A percentile compares a stretch with the other conserved stretches of the same genome.
These are phyloP conservation scores for Zoysia japonica DNA, from an alignment of 176 grass and related monocot genomes.

Conservation along the genomic window DNA sequence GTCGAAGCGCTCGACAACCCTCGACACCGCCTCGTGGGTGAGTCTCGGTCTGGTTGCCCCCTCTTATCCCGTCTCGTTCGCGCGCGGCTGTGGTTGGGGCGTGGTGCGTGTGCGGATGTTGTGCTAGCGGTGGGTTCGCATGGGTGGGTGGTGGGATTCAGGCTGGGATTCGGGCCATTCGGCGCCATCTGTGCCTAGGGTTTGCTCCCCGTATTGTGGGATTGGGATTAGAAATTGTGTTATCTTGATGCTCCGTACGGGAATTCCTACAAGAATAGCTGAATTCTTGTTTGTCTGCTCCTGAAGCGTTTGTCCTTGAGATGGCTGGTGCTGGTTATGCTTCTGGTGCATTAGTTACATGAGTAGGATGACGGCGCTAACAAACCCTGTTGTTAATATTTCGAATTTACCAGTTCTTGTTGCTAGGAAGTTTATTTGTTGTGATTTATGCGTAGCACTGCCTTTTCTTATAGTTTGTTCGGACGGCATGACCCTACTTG, in stretches of 20 bases:
- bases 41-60: background rate
- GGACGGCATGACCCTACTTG: background rate
- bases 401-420: background rate
- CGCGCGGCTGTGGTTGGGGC: conserved; percentile 3
- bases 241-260: background rate
- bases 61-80: background rate
- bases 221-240: conserved; percentile 15
- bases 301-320: background rate
- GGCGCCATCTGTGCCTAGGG: conserved; percentile 11
- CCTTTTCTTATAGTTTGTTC: background rate
- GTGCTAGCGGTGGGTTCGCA: background rate
- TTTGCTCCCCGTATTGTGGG: conserved; percentile 3
- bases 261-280: background rate
- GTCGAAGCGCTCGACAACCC: conserved; percentile 73
- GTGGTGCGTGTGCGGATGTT: background rate
- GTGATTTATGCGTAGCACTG: background rate
- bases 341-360: background rate
- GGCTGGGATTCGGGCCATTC: background rate
- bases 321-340: conserved; percentile 6
- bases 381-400: background rate
- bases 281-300: background rate
- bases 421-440: background rate
- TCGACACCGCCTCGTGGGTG: conserved; percentile 71
- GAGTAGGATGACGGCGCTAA: background rate
- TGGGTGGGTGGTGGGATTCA: background rate